Percentiles rank a stretch among this genome's conserved stretches.
phyloP scores from a whole-genome alignment of 2,329 filamentous ascomycete genomes.

The Penicillium aurantiogriseum region DNA sequence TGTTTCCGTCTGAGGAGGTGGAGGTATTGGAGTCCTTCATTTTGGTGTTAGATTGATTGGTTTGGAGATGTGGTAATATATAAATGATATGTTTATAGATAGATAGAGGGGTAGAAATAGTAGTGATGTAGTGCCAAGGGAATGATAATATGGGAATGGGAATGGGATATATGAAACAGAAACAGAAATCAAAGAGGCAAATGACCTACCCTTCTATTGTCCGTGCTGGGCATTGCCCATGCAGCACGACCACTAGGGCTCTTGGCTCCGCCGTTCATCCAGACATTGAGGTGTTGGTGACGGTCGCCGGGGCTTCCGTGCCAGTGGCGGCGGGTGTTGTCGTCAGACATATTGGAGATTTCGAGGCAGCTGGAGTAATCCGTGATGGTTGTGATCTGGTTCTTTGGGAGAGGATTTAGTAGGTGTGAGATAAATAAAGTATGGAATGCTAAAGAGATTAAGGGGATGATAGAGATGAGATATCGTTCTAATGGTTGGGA shows the following conservation, averaged over 20 bases:
- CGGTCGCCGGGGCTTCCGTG: constrained; percentile 35
- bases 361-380: constrained; percentile 6
- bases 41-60: neutral
- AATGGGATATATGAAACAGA: neutral
- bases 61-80: too few species aligned
- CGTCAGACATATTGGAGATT: constrained; percentile 23
- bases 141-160: neutral
- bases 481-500: constrained; percentile 1
- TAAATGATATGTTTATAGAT: neutral
- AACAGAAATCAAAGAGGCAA: neutral
- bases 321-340: constrained; percentile 34
- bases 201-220: constrained; percentile 30
- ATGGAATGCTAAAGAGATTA: neutral
- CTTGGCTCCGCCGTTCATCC: constrained; percentile 34
- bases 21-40: constrained; percentile 32
- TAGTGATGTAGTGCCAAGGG: neutral
- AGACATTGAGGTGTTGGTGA: constrained; percentile 38
- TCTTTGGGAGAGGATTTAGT: neutral
- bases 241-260: constrained; percentile 23
- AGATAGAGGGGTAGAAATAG: neutral
- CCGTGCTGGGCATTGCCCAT: constrained; percentile 22
- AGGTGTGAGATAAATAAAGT: neutral
- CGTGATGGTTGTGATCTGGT: neutral
- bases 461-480: neutral
- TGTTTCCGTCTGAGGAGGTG: constrained; percentile 24